Base-by-base conservation (phyloP, 2,329 filamentous ascomycete genomes). In the Coniochaeta sp. region DNA sequence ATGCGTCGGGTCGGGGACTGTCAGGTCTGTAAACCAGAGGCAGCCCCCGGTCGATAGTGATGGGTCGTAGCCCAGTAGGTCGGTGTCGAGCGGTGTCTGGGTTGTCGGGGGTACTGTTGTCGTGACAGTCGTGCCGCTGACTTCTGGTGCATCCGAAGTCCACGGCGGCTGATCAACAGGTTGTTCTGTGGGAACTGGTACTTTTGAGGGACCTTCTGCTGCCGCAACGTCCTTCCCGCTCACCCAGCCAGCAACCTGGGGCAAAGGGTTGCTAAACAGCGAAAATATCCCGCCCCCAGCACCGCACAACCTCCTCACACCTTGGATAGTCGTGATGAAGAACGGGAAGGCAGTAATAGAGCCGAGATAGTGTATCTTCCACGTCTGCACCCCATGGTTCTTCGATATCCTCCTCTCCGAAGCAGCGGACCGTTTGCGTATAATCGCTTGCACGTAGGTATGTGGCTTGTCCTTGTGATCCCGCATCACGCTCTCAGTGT, bases 21-120 rank as follows among this genome's bases (percentile, higher is more conserved):
- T 75, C 22, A 83, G 69, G 56, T 83, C 74, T 2, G 71, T 66
- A 58, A 82, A 81, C 78, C 79, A 82, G 14, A 82, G 66, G 35
- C 69, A 71, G 24, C 79, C 79, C 5, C 75, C 79, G 0, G 73
- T 67, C 1, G 67, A 59, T n/a, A 83, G 59, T 1, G 69, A 67
- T 3, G 69, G 63, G 40, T 49, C 47, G 31, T 24, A 49, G 20
- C 47, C 47, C 7, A 35, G 47, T 8, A 28, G 10, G 24, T 57
- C 55, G n/a, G 63, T 55, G 3, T 60, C 49, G 6, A 48, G 28
- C 8, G 28, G 45, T 14, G 24, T 22, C 38, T 24, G 6, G 22
- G 8, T 48, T 30, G 45, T 14, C 18, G 28, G 4, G 9, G 45
- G n/a, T 28, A 26, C 45, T 48, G 45, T 9, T 32, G 30, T 32